phyloP scores from a whole-genome alignment of 2,329 filamentous ascomycete genomes.

The Verruconis gallopava region DNA sequence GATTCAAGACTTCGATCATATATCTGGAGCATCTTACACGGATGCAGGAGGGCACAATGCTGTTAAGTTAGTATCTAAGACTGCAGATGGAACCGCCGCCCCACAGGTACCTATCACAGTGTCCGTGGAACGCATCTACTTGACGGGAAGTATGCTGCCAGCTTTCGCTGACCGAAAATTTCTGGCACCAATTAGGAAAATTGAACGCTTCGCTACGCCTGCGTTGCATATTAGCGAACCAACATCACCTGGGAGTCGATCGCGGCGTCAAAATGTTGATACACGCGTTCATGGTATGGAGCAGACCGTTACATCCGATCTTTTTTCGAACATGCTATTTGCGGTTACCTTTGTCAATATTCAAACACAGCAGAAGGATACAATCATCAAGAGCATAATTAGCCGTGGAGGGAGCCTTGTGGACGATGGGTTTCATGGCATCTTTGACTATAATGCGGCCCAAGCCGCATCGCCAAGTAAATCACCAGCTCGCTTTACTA shows the following conservation, averaged over 20 bases:
- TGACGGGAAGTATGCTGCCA: constrained; percentile 31
- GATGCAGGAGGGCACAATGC: neutral
- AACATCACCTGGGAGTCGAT: constrained; percentile 36
- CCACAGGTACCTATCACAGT: constrained; percentile 16
- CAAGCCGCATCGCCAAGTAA: constrained; percentile 10
- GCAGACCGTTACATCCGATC: constrained; percentile 17
- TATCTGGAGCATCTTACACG: constrained; percentile 8
- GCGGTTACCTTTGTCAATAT: constrained; percentile 58
- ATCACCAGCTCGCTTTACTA: neutral
- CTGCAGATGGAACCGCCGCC: neutral
- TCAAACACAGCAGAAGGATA: constrained; percentile 41
- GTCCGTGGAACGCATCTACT: constrained; percentile 29
- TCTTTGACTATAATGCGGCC: constrained; percentile 48
- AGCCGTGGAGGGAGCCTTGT: constrained; percentile 62
- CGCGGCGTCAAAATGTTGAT: constrained; percentile 24
- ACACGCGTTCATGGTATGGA: neutral
- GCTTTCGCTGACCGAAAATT: constrained; percentile 25
- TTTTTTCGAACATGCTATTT: constrained; percentile 78
- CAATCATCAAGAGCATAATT: constrained; percentile 49
- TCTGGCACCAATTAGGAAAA: constrained; percentile 18
- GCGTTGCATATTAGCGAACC: constrained; percentile 22
- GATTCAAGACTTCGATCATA: constrained; percentile 31
- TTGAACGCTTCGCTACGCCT: constrained; percentile 6
- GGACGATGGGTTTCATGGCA: constrained; percentile 61
- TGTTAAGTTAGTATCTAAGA: neutral